Conservation (phyloP, 2,329 filamentous ascomycete species). For the Aspergillus pseudonomiae region DNA sequence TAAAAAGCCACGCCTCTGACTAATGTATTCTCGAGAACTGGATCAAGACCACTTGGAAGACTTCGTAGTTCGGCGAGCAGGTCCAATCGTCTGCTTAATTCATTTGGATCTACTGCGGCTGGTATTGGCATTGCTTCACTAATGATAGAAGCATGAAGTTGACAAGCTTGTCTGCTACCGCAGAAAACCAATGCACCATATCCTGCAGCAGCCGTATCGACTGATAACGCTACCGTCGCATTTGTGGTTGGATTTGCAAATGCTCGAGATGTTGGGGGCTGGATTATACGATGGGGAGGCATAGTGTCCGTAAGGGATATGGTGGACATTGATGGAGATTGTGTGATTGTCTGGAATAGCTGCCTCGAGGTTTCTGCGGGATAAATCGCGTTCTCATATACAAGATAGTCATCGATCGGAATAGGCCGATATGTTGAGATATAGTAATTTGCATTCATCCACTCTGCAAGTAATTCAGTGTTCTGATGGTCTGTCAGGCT, state of each 20-base stretch:
- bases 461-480: conserved; percentile 67
- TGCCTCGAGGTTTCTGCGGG: conserved; percentile 61
- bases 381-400: conserved; percentile 71
- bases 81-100: conserved; percentile 64
- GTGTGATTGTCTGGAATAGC: conserved; percentile 61
- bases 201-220: conserved; percentile 68
- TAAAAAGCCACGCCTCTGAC: conserved; percentile 73
- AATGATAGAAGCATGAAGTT: conserved; percentile 69
- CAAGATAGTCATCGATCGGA: conserved; percentile 74
- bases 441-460: conserved; percentile 72
- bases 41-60: conserved; percentile 67
- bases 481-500: conserved; percentile 56
- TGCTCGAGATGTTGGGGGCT: conserved; percentile 62
- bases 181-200: conserved; percentile 76
- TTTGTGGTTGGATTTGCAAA: conserved; percentile 68
- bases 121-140: conserved; percentile 65
- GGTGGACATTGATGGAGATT: conserved; percentile 44
- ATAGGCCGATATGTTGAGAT: conserved; percentile 73
- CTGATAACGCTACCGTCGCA: conserved; percentile 69
- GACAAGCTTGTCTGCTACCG: conserved; percentile 68
- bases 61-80: conserved; percentile 68
- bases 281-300: conserved; percentile 51
- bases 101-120: conserved; percentile 49
- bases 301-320: conserved; percentile 36
- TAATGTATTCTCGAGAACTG: conserved; percentile 65